Evolutionary conservation across 75 land plant genomes (phyloP).

Genomic region (Ceratopteris richardii): DNA sequence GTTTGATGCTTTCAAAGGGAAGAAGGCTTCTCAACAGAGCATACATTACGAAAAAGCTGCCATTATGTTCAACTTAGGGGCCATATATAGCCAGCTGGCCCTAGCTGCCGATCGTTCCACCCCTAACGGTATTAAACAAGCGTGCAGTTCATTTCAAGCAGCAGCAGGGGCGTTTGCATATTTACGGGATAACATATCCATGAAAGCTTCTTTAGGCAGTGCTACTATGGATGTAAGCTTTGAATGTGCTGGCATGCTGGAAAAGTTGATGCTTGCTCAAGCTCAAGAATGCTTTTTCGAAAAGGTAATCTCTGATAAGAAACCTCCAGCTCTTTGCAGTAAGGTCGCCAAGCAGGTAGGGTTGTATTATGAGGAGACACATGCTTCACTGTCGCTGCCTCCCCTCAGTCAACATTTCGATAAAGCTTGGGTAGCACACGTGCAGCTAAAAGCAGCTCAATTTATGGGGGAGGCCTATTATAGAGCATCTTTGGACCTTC

Average conservation of each 20-base stretch:
- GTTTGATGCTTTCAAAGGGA: conserved; percentile 89
- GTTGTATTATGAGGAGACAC: conserved; percentile 81
- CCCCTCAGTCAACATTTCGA: conserved; percentile 94
- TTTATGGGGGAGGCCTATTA: conserved; percentile 87
- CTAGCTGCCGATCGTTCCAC: conserved; percentile 61
- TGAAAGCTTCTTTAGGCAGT: conserved; percentile 43
- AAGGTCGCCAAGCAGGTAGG: conserved; percentile 92
- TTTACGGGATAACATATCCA: conserved; percentile 59
- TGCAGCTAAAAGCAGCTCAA: conserved; percentile 84
- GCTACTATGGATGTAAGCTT: conserved; percentile 68
- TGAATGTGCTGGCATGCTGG: conserved; percentile 93
- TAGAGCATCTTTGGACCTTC: conserved; percentile 68
- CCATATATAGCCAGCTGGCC: conserved; percentile 77
- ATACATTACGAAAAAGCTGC: conserved; percentile 94
- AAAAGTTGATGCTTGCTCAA: conserved; percentile 94
- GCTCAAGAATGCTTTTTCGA: conserved; percentile 99
- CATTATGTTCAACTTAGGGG: conserved; percentile 79
- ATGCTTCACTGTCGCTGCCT: conserved; percentile 53
- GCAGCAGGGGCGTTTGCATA: conserved; percentile 91
- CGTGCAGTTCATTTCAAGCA: conserved; percentile 69
- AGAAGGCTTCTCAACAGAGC: conserved; percentile 66
- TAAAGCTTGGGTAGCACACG: conserved; percentile 86
- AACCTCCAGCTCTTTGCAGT: conserved; percentile 70
- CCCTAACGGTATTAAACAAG: conserved; percentile 56
- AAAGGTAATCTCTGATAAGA: conserved; percentile 76